A percentile compares a stretch with the other conserved stretches of the same genome.
phyloP scores from a whole-genome alignment of 768 basidiomycete genomes.

The Lepiota subincarnata region DNA sequence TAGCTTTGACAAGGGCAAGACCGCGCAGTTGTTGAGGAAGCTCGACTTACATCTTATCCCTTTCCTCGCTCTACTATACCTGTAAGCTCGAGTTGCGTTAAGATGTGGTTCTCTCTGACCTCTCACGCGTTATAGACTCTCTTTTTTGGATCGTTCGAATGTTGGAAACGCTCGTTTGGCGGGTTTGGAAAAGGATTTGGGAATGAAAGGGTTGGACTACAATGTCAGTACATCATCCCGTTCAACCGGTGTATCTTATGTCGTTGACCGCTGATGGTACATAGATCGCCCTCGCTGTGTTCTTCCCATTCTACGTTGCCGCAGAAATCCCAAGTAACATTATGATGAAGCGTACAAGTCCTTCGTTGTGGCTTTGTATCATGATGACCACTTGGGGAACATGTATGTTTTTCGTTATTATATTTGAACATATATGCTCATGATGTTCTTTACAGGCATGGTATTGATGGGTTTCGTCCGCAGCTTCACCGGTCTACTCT shows the following conservation, averaged over 20 bases:
- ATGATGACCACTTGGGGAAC: constrained; percentile 31
- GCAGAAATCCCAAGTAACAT: constrained; percentile 31
- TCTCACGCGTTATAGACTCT: constrained; percentile 18
- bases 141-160: constrained; percentile 29
- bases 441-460: constrained; percentile 19
- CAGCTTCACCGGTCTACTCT: constrained; percentile 20
- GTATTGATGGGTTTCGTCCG: constrained; percentile 27
- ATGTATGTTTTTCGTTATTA: constrained; percentile 16
- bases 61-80: constrained; percentile 26
- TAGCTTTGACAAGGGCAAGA: background rate
- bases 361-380: constrained; percentile 28
- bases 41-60: constrained; percentile 30
- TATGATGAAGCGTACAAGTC: constrained; percentile 31
- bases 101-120: background rate
- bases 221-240: constrained; percentile 15
- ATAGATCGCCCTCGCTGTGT: constrained; percentile 27
- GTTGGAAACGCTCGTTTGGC: constrained; percentile 30
- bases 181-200: constrained; percentile 22
- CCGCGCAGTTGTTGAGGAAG: constrained; percentile 22
- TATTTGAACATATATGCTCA: background rate
- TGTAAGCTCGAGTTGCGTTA: constrained; percentile 17
- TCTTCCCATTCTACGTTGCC: constrained; percentile 28
- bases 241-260: background rate
- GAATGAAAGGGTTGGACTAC: constrained; percentile 25
- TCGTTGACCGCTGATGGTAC: background rate